Conservation (phyloP, 1,139 yeast genomes). For the Meyerozyma guilliermondii region DNA sequence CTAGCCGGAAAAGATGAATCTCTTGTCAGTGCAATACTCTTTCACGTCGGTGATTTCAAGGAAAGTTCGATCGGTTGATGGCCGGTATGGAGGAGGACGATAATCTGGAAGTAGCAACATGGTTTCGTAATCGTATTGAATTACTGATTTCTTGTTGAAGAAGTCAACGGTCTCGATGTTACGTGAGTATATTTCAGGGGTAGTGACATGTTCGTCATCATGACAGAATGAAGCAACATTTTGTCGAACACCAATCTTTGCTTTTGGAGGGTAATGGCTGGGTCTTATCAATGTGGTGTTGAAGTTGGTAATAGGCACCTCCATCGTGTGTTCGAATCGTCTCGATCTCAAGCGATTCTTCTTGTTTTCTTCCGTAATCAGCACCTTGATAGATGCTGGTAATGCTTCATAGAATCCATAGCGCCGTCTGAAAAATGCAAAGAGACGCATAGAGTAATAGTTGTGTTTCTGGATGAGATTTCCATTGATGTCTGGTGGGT, state of each 20-base stretch:
- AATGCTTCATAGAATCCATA: conserved; percentile 15
- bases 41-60: conserved; percentile 9
- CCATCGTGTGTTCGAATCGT: conserved; percentile 14
- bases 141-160: conserved; percentile 15
- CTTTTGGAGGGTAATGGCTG: conserved; percentile 23
- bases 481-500: conserved; percentile 9
- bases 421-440: conserved; percentile 23
- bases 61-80: conserved; percentile 3
- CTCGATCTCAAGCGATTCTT: conserved; percentile 15
- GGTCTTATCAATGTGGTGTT: conserved; percentile 26
- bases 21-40: conserved; percentile 14
- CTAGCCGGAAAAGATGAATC: conserved; percentile 4
- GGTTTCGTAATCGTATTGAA: conserved; percentile 24
- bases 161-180: conserved; percentile 26
- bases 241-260: neutral
- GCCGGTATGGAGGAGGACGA: conserved; percentile 12
- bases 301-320: conserved; percentile 23
- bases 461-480: conserved; percentile 20
- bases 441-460: conserved; percentile 22
- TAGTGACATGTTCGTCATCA: conserved; percentile 17
- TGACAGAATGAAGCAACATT: neutral
- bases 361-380: conserved; percentile 3
- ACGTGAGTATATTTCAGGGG: conserved; percentile 19
- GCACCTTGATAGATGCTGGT: conserved; percentile 16
- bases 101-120: conserved; percentile 25